These are phyloP conservation scores for Urtica urens DNA, from an alignment of 306 rosid genomes.

Conservation along the genomic window DNA sequence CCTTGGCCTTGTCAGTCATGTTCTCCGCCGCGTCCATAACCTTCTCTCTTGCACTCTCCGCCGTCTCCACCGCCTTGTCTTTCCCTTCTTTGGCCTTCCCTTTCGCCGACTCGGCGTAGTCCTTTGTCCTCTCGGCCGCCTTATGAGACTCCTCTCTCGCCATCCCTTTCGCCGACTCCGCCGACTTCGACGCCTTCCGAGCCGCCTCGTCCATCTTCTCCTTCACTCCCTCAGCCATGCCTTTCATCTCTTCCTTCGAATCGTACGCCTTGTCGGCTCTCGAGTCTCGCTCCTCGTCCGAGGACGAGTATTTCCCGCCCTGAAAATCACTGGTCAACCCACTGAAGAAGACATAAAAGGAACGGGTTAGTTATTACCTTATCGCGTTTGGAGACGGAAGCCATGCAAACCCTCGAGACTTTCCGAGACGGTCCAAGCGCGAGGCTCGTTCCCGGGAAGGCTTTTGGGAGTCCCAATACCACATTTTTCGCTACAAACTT, in stretches of 20 bases:
- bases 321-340: constrained; percentile 11
- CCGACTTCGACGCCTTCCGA: constrained; percentile 9
- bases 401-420: constrained; percentile 39
- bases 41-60: constrained; percentile 25
- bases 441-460: constrained; percentile 33
- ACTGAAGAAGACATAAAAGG: neutral
- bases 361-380: constrained; percentile 23
- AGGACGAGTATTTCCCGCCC: constrained; percentile 33
- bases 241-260: constrained; percentile 1
- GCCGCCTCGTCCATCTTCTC: constrained; percentile 18
- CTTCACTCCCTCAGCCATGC: neutral
- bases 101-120: constrained; percentile 11
- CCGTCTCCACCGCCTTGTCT: constrained; percentile 19
- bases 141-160: constrained; percentile 13
- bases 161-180: constrained; percentile 10
- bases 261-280: constrained; percentile 15
- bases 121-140: constrained; percentile 2
- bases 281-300: constrained; percentile 24
- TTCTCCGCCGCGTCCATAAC: constrained; percentile 10
- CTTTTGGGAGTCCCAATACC: constrained; percentile 40
- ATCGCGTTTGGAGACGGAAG: constrained; percentile 34
- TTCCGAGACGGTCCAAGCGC: constrained; percentile 22
- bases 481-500: constrained; percentile 28
- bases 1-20: constrained; percentile 5
- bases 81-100: constrained; percentile 2